Conservation (phyloP, 805 yeast genomes). For the Pichia membranifaciens region DNA sequence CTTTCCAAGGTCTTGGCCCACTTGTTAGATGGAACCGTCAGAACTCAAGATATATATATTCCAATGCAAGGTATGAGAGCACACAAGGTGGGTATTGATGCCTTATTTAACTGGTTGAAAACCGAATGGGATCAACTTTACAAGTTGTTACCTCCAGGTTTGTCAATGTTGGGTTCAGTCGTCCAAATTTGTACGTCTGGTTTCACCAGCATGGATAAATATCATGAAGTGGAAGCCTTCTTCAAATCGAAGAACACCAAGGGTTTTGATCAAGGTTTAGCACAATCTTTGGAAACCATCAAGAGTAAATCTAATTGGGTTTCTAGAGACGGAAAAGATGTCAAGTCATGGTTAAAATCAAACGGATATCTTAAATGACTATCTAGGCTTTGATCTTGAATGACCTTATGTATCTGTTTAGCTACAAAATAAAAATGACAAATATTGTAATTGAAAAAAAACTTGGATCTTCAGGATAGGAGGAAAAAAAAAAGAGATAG, state of each 20-base stretch:
- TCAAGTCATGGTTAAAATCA: slow-evolving; percentile 39
- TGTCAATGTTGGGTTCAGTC: slow-evolving; percentile 72
- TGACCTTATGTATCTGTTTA: neutral
- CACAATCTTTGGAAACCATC: slow-evolving; percentile 54
- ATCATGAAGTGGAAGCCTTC: slow-evolving; percentile 39
- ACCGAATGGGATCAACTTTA: slow-evolving; percentile 65
- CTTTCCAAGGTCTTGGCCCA: slow-evolving; percentile 35
- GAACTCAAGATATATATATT: slow-evolving; percentile 39
- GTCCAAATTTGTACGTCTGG: slow-evolving; percentile 50
- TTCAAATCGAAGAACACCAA: slow-evolving; percentile 44
- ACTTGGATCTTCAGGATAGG: too few relatives aligned
- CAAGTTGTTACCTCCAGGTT: slow-evolving; percentile 71
- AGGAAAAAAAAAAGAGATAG: neutral
- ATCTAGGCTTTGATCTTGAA: neutral
- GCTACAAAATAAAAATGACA: neutral
- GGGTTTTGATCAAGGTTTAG: slow-evolving; percentile 54
- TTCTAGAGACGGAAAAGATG: slow-evolving; percentile 41
- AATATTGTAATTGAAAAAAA: neutral
- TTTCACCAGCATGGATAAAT: slow-evolving; percentile 36
- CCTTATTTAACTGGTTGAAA: slow-evolving; percentile 66
- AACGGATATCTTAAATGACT: slow-evolving; percentile 20
- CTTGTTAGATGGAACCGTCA: slow-evolving; percentile 66
- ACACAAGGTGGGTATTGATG: slow-evolving; percentile 58
- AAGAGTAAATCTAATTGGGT: slow-evolving; percentile 50
- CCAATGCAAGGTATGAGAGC: slow-evolving; percentile 72